Base-by-base conservation (phyloP, 441 rosid species). In the Croton setiger region DNA sequence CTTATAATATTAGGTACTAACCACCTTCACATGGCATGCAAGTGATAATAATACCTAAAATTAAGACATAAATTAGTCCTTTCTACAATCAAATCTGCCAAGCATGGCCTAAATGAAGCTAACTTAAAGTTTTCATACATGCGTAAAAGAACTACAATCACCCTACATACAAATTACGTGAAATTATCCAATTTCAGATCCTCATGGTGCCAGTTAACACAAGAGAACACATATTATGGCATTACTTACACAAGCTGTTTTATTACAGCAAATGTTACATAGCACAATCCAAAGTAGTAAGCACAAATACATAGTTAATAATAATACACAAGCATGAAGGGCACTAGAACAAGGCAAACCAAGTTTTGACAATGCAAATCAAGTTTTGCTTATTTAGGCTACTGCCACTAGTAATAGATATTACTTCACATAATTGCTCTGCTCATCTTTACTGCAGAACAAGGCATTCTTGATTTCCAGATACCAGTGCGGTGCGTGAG, bases 381-480 rank as follows among this genome's bases (percentile, higher is more conserved):
- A n/a, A 44, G 71, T 62, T 53, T 39, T 35, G 67, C 67, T 70
- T 75, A 69, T 69, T 75, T 75, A 43, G 74, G 67, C 67, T 59
- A 69, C 48, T 31, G 21, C 74, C 63, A 72, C 65, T 18, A 8
- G 8, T 47, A 17, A 17, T 21, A 48, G 36, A 23, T 13, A 66
- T 13, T 48, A 65, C 67, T 31, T 31, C 54, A 69, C 23, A 63
- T 54, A 13, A 63, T 33, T 43, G 37, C 72, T 68, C 75, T 33
- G 51, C 17, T 47, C 63, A 21, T 5, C 64, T 75, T 78, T 68
- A 88, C 83, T 75, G 87, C 78, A 67, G 86, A 74, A 86, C 87
- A 9, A 85, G 74, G 80, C 93, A 84, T 70, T 82, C 88, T 23
- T 79, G 81, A 36, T 79, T 75, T 74, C 86, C 87, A 9, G 78